Evolutionary conservation across 208 protist genomes (phyloP).

Genomic region (Leptomonas seymouri): DNA sequence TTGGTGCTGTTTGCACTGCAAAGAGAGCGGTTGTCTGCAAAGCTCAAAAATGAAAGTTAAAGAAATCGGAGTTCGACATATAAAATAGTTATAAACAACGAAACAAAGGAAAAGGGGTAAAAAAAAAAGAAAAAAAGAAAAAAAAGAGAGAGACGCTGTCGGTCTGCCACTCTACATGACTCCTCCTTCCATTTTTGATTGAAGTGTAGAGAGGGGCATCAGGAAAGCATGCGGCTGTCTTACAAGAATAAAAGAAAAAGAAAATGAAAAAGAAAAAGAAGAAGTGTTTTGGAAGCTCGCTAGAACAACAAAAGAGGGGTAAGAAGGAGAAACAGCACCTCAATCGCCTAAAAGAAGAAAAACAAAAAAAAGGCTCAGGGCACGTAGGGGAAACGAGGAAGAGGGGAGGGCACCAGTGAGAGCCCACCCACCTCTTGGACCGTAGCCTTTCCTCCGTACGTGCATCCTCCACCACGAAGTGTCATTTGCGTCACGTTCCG

Average conservation of each 20-base stretch:
- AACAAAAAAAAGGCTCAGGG: slow-evolving; percentile 4
- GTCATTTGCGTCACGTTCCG: no score
- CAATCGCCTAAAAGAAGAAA: slow-evolving; percentile 1
- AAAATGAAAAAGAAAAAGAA: neutral
- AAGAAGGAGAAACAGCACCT: slow-evolving; percentile 1
- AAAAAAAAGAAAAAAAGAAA: neutral
- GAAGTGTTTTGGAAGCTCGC: no score
- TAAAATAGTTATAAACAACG: neutral
- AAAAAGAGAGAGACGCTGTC: slow-evolving; percentile 6
- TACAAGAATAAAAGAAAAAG: slow-evolving; percentile 4
- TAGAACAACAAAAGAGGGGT: neutral
- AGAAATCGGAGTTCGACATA: neutral
- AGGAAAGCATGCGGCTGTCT: neutral
- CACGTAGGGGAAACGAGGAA: no score
- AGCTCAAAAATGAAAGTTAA: neutral
- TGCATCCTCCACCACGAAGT: neutral
- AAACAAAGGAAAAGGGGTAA: neutral
- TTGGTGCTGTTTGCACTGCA: neutral
- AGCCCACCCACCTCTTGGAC: no score
- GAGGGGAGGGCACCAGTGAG: no score
- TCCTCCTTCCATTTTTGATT: slow-evolving; percentile 15
- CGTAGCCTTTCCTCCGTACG: neutral
- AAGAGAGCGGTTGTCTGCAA: neutral
- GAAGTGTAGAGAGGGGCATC: slow-evolving; percentile 7
- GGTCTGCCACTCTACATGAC: slow-evolving; percentile 6